These are phyloP conservation scores for Penicillium robsamsonii DNA, from an alignment of 495 filamentous ascomycete species.

Conservation along the genomic window DNA sequence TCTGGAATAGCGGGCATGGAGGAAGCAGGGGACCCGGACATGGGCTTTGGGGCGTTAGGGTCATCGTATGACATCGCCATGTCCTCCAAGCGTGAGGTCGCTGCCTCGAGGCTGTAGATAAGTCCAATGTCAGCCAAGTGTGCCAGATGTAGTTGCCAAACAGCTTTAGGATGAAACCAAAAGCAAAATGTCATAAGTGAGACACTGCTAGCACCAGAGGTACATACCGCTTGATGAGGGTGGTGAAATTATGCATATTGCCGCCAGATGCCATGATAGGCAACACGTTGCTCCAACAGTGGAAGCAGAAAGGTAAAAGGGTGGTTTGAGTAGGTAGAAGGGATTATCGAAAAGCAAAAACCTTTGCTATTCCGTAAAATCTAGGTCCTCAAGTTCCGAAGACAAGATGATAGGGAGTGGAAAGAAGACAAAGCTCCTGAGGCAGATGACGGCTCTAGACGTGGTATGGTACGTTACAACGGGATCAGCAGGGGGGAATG, in stretches of 20 bases:
- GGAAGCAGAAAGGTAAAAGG: constrained; percentile 5
- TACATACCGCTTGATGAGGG: constrained; percentile 92
- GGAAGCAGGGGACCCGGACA: constrained; percentile 39
- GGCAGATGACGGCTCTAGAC: constrained; percentile 21
- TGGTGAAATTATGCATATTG: constrained; percentile 95
- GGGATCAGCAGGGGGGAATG: constrained; percentile 1
- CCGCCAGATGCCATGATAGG: constrained; percentile 51
- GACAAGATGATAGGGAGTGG: constrained; percentile 6
- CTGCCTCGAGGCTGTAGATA: constrained; percentile 82
- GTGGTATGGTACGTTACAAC: constrained; percentile 19
- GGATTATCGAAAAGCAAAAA: not conserved
- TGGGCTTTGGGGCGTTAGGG: constrained; percentile 51
- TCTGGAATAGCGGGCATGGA: constrained; percentile 31
- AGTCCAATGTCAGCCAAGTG: constrained; percentile 26
- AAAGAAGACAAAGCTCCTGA: constrained; percentile 22
- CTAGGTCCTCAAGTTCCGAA: constrained; percentile 11
- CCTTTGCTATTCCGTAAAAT: not conserved
- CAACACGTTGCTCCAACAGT: constrained; percentile 28
- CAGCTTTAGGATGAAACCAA: constrained; percentile 3
- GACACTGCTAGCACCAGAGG: not conserved
- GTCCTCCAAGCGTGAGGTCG: constrained; percentile 93
- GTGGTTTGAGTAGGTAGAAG: not conserved
- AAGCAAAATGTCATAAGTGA: not conserved
- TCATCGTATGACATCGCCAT: constrained; percentile 72
- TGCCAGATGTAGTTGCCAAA: not conserved